phyloP scores from a whole-genome alignment of 768 basidiomycete genomes.

The Trametes gibbosa region DNA sequence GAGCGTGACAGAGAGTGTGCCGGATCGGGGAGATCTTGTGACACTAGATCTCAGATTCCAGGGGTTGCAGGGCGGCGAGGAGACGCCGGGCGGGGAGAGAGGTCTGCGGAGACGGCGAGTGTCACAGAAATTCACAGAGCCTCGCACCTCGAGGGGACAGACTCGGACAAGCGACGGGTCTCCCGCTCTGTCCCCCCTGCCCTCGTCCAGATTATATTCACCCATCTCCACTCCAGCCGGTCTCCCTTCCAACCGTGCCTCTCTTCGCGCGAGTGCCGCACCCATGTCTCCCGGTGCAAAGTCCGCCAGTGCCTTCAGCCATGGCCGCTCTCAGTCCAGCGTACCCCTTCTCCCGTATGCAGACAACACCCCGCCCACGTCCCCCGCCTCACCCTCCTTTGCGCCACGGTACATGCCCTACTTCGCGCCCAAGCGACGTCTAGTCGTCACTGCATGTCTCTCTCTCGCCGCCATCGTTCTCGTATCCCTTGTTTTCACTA shows the following conservation, averaged over 20 bases:
- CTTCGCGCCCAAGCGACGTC: slow-evolving; percentile 11
- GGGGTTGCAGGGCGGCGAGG: not conserved
- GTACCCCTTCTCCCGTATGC: slow-evolving; percentile 27
- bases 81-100: not conserved
- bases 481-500: not conserved
- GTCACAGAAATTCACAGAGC: not conserved
- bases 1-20: not conserved
- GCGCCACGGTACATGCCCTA: slow-evolving; percentile 8
- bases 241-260: not conserved
- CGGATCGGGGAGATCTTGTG: not conserved
- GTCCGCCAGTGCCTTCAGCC: slow-evolving; percentile 4
- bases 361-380: slow-evolving; percentile 16
- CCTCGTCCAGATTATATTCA: slow-evolving; percentile 1
- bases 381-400: slow-evolving; percentile 10
- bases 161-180: not conserved
- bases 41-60: not conserved
- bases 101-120: not conserved
- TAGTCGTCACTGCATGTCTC: slow-evolving; percentile 29
- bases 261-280: not conserved
- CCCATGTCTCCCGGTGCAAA: slow-evolving; percentile 1
- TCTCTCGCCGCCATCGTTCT: slow-evolving; percentile 19
- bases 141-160: slow-evolving; percentile 5
- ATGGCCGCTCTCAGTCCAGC: slow-evolving; percentile 23
- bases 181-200: slow-evolving; percentile 3
- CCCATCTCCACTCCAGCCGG: not conserved